Evolutionary conservation across 2,329 filamentous ascomycete species (phyloP), one percentile per base, ranked within the genome.

Genomic region (Fusarium sambucinum): DNA sequence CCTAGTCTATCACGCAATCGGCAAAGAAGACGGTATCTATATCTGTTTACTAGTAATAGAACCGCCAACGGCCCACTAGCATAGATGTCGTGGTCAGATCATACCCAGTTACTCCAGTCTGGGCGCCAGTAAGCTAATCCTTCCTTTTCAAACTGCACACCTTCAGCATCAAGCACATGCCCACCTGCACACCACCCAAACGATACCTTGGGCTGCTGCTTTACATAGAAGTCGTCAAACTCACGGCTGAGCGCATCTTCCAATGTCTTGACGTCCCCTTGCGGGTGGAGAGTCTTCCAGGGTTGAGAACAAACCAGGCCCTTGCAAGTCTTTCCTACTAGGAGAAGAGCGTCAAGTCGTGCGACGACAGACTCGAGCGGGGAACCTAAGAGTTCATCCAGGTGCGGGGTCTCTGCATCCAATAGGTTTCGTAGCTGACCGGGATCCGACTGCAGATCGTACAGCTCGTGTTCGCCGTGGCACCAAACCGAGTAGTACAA

Each of bases 31-130:
- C 12, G 35, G 3, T 6, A 12, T 12, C 35, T n/a, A 37, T 12
- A 6, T 11, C n/a, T 7, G 4, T n/a, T n/a, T 12, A 2, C 9
- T 3, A 6, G 5, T 3, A 19, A n/a, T 4, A 12, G 2, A 12
- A 37, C 5, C 3, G 10, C 10, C 17, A 37, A 6, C 9, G n/a
- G 5, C 12, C 5, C 5, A 35, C 17, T n/a, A n/a, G 17, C 11
- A n/a, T 11, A 32, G 2, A 16, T 32, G 1, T 32, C 14, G 13
- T 4, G 1, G 19, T 7, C 17, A n/a, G 5, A 37, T 37, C 3
- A 37, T 4, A 37, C 35, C 35, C 35, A 37, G 35, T 37, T 7
- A 37, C 35, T 37, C 35, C 35, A 37, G 10, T 37, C 33, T 4
- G 33, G 33, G 5, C 33, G 33, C 33, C 33, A 37, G n/a, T 37